Percentiles rank a stretch among this genome's conserved stretches.
phyloP scores from a whole-genome alignment of 2,329 filamentous ascomycete genomes.

The Fusarium mexicanum region DNA sequence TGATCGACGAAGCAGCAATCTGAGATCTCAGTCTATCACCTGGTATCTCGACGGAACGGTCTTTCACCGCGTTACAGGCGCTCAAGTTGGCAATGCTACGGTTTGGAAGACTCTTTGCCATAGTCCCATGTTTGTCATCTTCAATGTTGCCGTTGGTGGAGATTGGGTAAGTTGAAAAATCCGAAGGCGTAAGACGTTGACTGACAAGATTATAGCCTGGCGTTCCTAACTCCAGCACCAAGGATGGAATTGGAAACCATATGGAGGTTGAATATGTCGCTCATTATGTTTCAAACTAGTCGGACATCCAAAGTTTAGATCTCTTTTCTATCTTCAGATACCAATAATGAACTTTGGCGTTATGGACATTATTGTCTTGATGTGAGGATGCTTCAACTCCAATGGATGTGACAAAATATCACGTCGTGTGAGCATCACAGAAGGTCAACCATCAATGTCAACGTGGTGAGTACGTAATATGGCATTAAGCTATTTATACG shows the following conservation, averaged over 20 bases:
- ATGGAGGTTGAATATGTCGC: slow-evolving; percentile 64
- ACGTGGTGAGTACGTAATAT: neutral
- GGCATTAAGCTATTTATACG: neutral
- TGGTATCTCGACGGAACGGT: slow-evolving; percentile 59
- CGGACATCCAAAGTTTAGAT: neutral
- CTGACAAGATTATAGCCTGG: slow-evolving; percentile 54
- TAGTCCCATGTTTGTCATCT: slow-evolving; percentile 60
- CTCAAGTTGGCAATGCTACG: slow-evolving; percentile 54
- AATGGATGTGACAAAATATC: accelerated
- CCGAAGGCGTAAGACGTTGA: neutral
- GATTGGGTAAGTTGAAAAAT: slow-evolving; percentile 55
- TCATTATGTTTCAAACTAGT: slow-evolving; percentile 48
- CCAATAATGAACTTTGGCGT: neutral
- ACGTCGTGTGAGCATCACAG: neutral
- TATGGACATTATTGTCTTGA: neutral
- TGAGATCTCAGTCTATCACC: slow-evolving; percentile 59
- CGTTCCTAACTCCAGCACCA: slow-evolving; percentile 56
- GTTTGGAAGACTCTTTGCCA: slow-evolving; percentile 63
- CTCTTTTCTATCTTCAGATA: neutral
- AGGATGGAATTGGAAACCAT: slow-evolving; percentile 57
- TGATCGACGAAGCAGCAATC: slow-evolving; percentile 58
- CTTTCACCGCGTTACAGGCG: slow-evolving; percentile 57
- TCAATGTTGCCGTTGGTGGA: slow-evolving; percentile 67
- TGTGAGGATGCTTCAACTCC: accelerated
- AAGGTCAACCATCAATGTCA: accelerated